Conservation (phyloP, 495 filamentous ascomycete genomes). For the Tricharina praecox region DNA sequence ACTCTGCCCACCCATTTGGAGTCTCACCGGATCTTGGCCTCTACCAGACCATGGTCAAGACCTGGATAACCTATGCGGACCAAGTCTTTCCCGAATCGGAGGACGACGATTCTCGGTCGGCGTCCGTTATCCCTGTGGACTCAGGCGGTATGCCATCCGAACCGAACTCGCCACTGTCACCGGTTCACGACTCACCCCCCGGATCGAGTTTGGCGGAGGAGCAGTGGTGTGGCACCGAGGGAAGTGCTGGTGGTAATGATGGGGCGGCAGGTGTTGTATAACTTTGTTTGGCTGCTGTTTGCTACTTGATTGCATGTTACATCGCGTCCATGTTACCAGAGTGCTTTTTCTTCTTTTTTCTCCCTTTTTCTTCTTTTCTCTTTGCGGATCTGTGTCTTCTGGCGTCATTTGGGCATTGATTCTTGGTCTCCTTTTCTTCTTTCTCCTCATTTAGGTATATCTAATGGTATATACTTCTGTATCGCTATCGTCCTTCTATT, state of each 20-base stretch:
- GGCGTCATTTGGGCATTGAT: background rate
- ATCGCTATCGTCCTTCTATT: background rate
- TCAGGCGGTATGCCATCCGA: background rate
- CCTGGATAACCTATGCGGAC: constrained; percentile 24
- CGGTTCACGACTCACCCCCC: background rate
- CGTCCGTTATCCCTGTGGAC: background rate
- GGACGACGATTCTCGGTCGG: background rate
- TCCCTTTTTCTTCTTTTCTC: background rate
- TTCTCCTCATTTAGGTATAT: background rate
- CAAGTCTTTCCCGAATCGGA: constrained; percentile 20
- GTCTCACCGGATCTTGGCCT: constrained; percentile 24
- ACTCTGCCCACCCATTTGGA: constrained; percentile 19
- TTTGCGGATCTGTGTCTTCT: background rate
- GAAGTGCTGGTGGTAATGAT: too few species aligned
- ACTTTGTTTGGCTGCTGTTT: too few species aligned
- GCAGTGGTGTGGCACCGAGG: too few species aligned
- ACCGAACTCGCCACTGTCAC: background rate
- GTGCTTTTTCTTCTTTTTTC: too few species aligned
- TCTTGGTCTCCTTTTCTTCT: background rate
- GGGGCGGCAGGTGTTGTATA: too few species aligned
- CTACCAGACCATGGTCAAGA: constrained; percentile 27
- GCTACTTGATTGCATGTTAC: too few species aligned
- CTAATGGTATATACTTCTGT: background rate
- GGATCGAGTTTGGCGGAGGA: background rate
- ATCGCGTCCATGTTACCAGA: too few species aligned